Conservation (phyloP, 345 rosid species). For the Bruguiera gymnorhiza region DNA sequence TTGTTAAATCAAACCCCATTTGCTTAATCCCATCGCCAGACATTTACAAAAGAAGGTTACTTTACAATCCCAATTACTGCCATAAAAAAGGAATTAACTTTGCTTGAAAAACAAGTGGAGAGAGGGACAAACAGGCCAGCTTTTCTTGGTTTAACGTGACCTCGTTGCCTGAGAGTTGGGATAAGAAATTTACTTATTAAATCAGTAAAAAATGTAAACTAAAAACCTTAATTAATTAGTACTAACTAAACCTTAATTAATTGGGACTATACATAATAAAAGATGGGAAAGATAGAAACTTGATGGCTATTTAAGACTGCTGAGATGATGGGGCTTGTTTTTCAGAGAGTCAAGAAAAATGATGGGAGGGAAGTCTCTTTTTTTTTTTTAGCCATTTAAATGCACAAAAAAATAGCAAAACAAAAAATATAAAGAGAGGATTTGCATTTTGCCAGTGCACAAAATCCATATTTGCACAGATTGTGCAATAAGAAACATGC, state of each 20-base stretch:
- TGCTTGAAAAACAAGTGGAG: too few relatives aligned
- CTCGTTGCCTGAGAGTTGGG: too few relatives aligned
- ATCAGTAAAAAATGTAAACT: too few relatives aligned
- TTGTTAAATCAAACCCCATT: not conserved
- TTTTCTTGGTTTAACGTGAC: too few relatives aligned
- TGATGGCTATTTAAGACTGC: constrained; percentile 15
- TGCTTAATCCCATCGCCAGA: not conserved
- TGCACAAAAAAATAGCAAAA: not conserved
- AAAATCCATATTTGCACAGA: constrained; percentile 17
- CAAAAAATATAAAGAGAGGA: not conserved
- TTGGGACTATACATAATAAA: not conserved
- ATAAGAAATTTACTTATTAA: too few relatives aligned
- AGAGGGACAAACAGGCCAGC: too few relatives aligned
- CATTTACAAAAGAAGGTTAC: not conserved
- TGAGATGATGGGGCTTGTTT: constrained; percentile 1
- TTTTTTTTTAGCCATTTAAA: constrained; percentile 2
- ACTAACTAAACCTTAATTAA: too few relatives aligned
- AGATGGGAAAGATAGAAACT: constrained; percentile 4
- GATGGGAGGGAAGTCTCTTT: constrained; percentile 19
- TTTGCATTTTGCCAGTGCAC: constrained; percentile 8
- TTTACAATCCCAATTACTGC: too few relatives aligned
- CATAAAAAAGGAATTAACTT: too few relatives aligned
- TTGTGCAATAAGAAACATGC: constrained; percentile 32
- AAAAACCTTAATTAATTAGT: too few relatives aligned
- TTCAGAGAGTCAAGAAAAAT: constrained; percentile 20